phyloP scores from a whole-genome alignment of 352 stramenopile species.

The Sclerospora graminicola region DNA sequence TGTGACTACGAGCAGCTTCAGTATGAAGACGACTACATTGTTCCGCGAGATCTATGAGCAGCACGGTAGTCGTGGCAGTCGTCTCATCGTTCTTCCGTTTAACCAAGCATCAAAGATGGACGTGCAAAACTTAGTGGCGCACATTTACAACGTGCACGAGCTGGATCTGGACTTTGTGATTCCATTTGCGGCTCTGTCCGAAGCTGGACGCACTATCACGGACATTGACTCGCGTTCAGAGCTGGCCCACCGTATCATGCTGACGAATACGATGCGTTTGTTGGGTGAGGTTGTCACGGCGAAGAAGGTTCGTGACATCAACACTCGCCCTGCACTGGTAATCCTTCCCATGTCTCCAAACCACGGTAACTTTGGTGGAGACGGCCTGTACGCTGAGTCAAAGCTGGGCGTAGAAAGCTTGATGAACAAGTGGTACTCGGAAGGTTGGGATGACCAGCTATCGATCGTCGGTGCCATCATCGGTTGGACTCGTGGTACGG shows the following conservation, averaged over 20 bases:
- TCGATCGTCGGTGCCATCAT: slow-evolving; percentile 80
- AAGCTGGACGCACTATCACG: slow-evolving; percentile 64
- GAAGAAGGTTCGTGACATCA: slow-evolving; percentile 63
- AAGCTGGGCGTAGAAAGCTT: slow-evolving; percentile 83
- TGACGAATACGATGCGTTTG: slow-evolving; percentile 80
- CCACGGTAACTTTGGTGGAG: slow-evolving; percentile 78
- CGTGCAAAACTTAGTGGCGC: slow-evolving; percentile 49
- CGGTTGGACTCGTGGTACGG: slow-evolving; percentile 80
- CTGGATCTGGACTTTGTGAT: slow-evolving; percentile 83
- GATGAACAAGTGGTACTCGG: slow-evolving; percentile 80
- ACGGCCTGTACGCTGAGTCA: slow-evolving; percentile 83
- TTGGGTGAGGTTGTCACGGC: slow-evolving; percentile 65
- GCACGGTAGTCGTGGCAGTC: slow-evolving; percentile 68
- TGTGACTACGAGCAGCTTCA: slow-evolving; percentile 77
- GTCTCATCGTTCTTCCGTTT: slow-evolving; percentile 73
- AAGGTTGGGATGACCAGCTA: slow-evolving; percentile 81
- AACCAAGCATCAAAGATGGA: slow-evolving; percentile 81
- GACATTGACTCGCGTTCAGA: slow-evolving; percentile 75
- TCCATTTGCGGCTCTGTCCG: slow-evolving; percentile 79
- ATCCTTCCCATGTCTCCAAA: slow-evolving; percentile 81
- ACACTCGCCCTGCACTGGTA: slow-evolving; percentile 61
- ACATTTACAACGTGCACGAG: slow-evolving; percentile 79
- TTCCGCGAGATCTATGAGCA: slow-evolving; percentile 83
- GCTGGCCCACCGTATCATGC: slow-evolving; percentile 80
- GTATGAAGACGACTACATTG: slow-evolving; percentile 30